Base-by-base conservation (phyloP, 2,329 filamentous ascomycete species). In the Microsporum audouinii region DNA sequence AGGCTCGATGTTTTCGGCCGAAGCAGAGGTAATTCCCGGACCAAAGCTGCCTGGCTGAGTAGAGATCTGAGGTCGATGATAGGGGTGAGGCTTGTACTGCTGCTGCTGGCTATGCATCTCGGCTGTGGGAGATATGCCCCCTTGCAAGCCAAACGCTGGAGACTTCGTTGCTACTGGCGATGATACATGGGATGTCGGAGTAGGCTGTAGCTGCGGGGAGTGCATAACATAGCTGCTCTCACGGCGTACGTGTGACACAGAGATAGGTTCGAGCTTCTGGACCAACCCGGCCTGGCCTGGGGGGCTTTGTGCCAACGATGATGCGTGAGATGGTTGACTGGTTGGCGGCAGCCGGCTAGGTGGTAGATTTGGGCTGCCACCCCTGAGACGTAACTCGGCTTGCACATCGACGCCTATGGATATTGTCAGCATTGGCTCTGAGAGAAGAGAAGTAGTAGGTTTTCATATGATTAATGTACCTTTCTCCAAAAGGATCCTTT, bases 401-500 rank as follows among this genome's bases (percentile, higher is more conserved):
- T 97, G 91, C 57, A 99, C 94, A 80, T 99, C 92, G 75, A 97
- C 96, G 68, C 91, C 91, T 95, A 49, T 17, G 43, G 33, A 5
- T 14, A 62, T 61, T 61, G 62, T 39, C 12, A 59, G 45, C 39
- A 58, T 23, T 33, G 14, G 38, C 31, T 36, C 5, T 57, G 17
- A 1, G 17, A 23, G 17, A 23, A 23, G 17, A 23, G 17, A 23
- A 23, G 17, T 23, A 23, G 39, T n/a, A 43, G 39, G 39, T 7
- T 43, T n/a, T 1, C 17, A 23, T 61, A 62, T 47, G 27, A 34
- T 41, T 12, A 49, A 39, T 61, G 45, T 76, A 94, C 91, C 91
- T 82, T 97, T 97, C 77, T 99, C 94, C 41, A 99, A 82, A 59
- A 99, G 82, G 70, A 99, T 95, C 62, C 94, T 85, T 77, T 99